A percentile compares a stretch with the other conserved stretches of the same genome.
These are phyloP conservation scores for Kregervanrija fluxuum DNA, from an alignment of 805 yeast genomes.

Conservation along the genomic window DNA sequence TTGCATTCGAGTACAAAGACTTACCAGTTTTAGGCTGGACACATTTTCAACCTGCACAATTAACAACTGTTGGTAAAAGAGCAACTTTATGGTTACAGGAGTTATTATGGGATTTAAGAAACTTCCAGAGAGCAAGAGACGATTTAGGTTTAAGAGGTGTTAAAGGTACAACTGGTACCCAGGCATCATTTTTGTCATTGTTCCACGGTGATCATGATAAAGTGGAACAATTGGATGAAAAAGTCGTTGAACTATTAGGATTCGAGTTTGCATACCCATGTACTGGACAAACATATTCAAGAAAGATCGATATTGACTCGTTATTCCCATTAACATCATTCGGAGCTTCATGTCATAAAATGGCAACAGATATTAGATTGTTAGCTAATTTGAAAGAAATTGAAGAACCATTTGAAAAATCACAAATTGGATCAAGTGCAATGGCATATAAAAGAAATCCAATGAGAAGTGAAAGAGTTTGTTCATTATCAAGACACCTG, in stretches of 20 bases:
- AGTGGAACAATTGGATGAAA: slow-evolving; percentile 86
- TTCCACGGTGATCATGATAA: slow-evolving; percentile 97
- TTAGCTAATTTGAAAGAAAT: slow-evolving; percentile 95
- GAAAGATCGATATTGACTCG: slow-evolving; percentile 95
- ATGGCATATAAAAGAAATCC: slow-evolving; percentile 99
- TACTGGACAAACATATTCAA: slow-evolving; percentile 98
- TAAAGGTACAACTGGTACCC: slow-evolving; percentile 99
- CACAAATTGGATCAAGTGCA: slow-evolving; percentile 97
- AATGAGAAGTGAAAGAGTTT: slow-evolving; percentile 98
- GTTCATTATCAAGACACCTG: slow-evolving; percentile 95
- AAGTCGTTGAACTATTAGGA: slow-evolving; percentile 88
- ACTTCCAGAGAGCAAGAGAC: slow-evolving; percentile 90
- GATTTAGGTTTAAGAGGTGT: slow-evolving; percentile 97
- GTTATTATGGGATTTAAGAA: slow-evolving; percentile 94
- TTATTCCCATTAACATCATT: slow-evolving; percentile 88
- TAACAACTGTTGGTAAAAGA: slow-evolving; percentile 97
- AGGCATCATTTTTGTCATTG: slow-evolving; percentile 89
- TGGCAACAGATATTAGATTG: slow-evolving; percentile 94
- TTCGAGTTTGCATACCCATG: slow-evolving; percentile 94
- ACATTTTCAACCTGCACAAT: slow-evolving; percentile 98
- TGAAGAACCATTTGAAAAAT: slow-evolving; percentile 97
- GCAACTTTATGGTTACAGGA: slow-evolving; percentile 98
- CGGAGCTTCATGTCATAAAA: slow-evolving; percentile 94
- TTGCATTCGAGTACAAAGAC: slow-evolving; percentile 89
- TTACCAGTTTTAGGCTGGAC: slow-evolving; percentile 98